phyloP scores from a whole-genome alignment of 2,329 filamentous ascomycete species.

The Exophiala sp. region DNA sequence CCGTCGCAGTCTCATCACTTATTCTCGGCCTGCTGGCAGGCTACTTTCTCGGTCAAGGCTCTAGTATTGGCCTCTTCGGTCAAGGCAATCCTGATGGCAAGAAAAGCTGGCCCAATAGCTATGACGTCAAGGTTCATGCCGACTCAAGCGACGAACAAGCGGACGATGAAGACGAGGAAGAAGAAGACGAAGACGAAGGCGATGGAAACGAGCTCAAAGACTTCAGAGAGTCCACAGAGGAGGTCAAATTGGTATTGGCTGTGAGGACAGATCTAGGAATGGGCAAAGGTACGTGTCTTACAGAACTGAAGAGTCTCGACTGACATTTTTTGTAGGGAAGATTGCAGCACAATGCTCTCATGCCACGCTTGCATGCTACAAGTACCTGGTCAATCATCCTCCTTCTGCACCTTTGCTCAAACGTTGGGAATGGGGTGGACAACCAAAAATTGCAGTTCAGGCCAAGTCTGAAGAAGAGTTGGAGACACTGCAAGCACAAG shows the following conservation, averaged over 20 bases:
- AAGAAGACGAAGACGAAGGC: conserved; percentile 64
- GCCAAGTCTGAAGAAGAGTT: conserved; percentile 77
- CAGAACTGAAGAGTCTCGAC: background rate
- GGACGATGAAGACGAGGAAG: conserved; percentile 37
- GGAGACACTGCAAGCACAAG: conserved; percentile 73
- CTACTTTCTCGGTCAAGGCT: conserved; percentile 66
- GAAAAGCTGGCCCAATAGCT: conserved; percentile 55
- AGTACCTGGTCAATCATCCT: conserved; percentile 63
- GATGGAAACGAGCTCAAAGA: conserved; percentile 46
- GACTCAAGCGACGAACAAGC: conserved; percentile 41
- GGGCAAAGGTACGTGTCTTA: conserved; percentile 70
- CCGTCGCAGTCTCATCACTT: conserved; percentile 26
- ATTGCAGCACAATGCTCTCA: conserved; percentile 94
- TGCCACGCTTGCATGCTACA: conserved; percentile 97
- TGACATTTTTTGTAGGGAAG: conserved; percentile 62
- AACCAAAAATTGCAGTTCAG: conserved; percentile 92
- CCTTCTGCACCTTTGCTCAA: conserved; percentile 60
- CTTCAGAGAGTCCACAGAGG: conserved; percentile 60
- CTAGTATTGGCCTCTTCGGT: conserved; percentile 67
- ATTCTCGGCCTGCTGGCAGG: conserved; percentile 66
- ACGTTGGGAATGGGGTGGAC: conserved; percentile 81
- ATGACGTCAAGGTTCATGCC: conserved; percentile 45
- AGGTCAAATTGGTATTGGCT: conserved; percentile 91
- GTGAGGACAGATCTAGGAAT: conserved; percentile 94
- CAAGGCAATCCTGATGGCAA: conserved; percentile 29